Percentiles rank a stretch among this genome's conserved stretches.
These are phyloP conservation scores for Penicillium bialowiezense DNA, from an alignment of 495 filamentous ascomycete genomes.

Conservation along the genomic window DNA sequence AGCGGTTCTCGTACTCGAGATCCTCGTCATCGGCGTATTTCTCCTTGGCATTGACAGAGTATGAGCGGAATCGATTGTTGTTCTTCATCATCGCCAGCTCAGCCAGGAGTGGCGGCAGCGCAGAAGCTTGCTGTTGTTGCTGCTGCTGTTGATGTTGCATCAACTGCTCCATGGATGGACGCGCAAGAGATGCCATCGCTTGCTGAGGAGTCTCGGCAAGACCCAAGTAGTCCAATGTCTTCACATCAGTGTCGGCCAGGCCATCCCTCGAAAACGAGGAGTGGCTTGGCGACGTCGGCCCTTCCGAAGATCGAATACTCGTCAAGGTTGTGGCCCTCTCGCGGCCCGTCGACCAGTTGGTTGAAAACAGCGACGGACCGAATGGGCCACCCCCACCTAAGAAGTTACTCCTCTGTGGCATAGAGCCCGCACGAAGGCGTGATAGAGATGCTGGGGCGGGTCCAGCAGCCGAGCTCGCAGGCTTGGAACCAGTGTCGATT, in stretches of 20 bases:
- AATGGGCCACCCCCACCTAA: slow-evolving; percentile 66
- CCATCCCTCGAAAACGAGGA: slow-evolving; percentile 89
- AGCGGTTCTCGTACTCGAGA: slow-evolving; percentile 64
- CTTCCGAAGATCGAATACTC: slow-evolving; percentile 85
- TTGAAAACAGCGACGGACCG: slow-evolving; percentile 84
- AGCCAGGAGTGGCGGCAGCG: slow-evolving; percentile 69
- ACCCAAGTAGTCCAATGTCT: slow-evolving; percentile 93
- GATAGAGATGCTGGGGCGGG: slow-evolving; percentile 74
- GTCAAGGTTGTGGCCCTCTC: slow-evolving; percentile 81
- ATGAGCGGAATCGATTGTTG: slow-evolving; percentile 87
- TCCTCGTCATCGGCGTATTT: slow-evolving; percentile 95
- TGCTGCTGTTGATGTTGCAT: slow-evolving; percentile 57
- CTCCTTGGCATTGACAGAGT: slow-evolving; percentile 97
- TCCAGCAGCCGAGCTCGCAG: slow-evolving; percentile 38
- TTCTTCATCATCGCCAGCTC: slow-evolving; percentile 75
- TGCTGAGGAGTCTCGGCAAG: slow-evolving; percentile 92
- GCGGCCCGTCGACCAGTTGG: slow-evolving; percentile 71
- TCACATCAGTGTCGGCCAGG: slow-evolving; percentile 82
- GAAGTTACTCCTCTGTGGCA: slow-evolving; percentile 82
- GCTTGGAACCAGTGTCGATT: slow-evolving; percentile 56
- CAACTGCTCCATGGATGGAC: slow-evolving; percentile 43
- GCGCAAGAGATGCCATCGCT: slow-evolving; percentile 65
- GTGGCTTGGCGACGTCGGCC: slow-evolving; percentile 81
- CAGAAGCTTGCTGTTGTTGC: slow-evolving; percentile 52
- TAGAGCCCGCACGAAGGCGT: slow-evolving; percentile 87